These are phyloP conservation scores for Phytophthora multivora DNA, from an alignment of 352 stramenopile species.

Conservation along the genomic window DNA sequence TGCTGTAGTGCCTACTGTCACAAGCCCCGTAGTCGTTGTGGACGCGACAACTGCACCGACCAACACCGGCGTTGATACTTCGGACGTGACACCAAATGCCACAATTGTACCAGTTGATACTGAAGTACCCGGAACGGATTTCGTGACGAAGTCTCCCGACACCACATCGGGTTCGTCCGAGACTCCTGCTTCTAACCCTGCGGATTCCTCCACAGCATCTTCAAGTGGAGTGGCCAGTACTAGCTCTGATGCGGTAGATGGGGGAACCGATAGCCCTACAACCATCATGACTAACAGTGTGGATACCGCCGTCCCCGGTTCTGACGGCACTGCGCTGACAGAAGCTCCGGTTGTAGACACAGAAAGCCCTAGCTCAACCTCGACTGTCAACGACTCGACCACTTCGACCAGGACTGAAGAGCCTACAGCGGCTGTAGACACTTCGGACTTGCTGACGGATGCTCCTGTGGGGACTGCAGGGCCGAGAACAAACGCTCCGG, in stretches of 20 bases:
- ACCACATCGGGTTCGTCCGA: not conserved
- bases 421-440: constrained; percentile 4
- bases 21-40: not conserved
- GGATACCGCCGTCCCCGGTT: not conserved
- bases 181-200: not conserved
- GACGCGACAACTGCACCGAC: not conserved
- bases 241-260: not conserved
- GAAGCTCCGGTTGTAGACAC: not conserved
- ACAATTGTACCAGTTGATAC: not conserved
- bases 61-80: no score
- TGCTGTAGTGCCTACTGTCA: not conserved
- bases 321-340: not conserved
- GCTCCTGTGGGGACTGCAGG: not conserved
- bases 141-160: not conserved
- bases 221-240: not conserved
- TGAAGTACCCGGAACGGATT: not conserved
- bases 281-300: not conserved
- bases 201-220: not conserved
- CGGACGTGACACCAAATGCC: no score
- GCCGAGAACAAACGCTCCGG: not conserved
- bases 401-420: not conserved
- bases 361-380: not conserved
- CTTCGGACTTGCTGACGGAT: constrained; percentile 13
- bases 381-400: not conserved
- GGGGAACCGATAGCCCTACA: not conserved